A percentile compares a stretch with the other conserved stretches of the same genome.
phyloP scores from a whole-genome alignment of 179 eudicot species.

The Spergularia azorica region DNA sequence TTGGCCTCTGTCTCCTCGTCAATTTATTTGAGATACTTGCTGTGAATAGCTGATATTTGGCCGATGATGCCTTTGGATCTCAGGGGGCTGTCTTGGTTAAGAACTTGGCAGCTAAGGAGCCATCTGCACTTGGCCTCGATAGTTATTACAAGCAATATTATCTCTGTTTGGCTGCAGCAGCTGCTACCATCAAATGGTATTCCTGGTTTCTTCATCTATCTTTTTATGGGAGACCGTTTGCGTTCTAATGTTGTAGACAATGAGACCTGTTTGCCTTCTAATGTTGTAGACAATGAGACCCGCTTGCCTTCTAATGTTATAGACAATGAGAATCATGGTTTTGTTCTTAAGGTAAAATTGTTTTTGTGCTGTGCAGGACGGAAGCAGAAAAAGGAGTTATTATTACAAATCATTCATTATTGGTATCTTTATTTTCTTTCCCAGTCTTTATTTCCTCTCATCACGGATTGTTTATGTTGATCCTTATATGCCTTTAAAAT shows the following conservation, averaged over 20 bases:
- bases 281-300: too few relatives aligned
- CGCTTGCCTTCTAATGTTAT: background rate
- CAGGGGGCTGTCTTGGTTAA: conserved; percentile 92
- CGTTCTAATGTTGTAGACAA: conserved; percentile 3
- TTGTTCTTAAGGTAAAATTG: conserved; percentile 6
- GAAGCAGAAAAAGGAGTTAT: conserved; percentile 96
- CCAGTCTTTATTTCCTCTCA: background rate
- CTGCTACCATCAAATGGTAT: conserved; percentile 96
- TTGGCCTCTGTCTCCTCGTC: conserved; percentile 26
- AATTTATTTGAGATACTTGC: conserved; percentile 20
- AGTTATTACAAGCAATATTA: conserved; percentile 98
- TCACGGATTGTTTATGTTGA: background rate
- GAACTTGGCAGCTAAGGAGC: conserved; percentile 88
- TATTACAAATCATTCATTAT: conserved; percentile 82
- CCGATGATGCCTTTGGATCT: conserved; percentile 23
- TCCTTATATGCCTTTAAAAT: too few relatives aligned
- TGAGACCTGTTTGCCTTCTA: background rate
- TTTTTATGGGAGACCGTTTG: background rate
- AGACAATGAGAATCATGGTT: too few relatives aligned
- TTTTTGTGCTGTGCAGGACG: conserved; percentile 61
- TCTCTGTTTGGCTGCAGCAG: conserved; percentile 98
- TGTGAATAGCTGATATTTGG: conserved; percentile 16
- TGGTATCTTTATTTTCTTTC: conserved; percentile 42
- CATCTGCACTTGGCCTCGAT: conserved; percentile 91
- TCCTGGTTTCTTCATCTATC: background rate